Evolutionary conservation across 176 grass and related monocot species (phyloP).

Genomic region (Leersia perrieri): DNA sequence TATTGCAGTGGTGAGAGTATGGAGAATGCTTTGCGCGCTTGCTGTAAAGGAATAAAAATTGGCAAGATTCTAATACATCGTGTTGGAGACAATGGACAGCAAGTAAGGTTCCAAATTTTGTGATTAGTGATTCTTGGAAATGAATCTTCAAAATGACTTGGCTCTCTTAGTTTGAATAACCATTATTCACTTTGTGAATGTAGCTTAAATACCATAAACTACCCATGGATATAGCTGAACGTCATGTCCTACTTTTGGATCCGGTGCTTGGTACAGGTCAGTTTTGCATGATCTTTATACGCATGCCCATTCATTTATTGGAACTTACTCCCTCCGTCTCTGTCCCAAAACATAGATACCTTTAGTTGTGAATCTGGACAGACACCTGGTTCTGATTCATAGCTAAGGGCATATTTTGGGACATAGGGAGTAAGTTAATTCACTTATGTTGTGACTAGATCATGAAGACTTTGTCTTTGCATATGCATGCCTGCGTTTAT

Average conservation of each 20-base stretch:
- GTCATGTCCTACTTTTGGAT: slow-evolving; percentile 96
- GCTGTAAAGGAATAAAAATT: slow-evolving; percentile 99
- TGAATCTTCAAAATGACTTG: not conserved
- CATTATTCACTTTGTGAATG: slow-evolving; percentile 8
- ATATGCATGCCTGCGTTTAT: not conserved
- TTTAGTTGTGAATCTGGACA: too few species aligned
- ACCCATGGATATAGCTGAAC: slow-evolving; percentile 94
- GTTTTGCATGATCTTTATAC: slow-evolving; percentile 17
- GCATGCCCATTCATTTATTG: slow-evolving; percentile 9
- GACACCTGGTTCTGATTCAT: too few species aligned
- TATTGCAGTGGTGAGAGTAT: slow-evolving; percentile 94
- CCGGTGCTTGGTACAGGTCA: slow-evolving; percentile 96
- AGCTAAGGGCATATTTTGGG: too few species aligned
- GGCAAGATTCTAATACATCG: slow-evolving; percentile 98
- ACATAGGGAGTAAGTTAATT: too few species aligned
- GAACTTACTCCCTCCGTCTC: too few species aligned
- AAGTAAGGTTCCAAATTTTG: slow-evolving; percentile 50
- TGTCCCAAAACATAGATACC: too few species aligned
- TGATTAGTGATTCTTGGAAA: slow-evolving; percentile 9
- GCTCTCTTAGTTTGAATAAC: not conserved
- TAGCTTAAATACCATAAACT: slow-evolving; percentile 96
- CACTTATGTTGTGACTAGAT: slow-evolving; percentile 14
- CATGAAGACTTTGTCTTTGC: not conserved
- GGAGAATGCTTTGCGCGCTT: slow-evolving; percentile 94
- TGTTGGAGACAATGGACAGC: slow-evolving; percentile 89